Percentiles rank a stretch among this genome's conserved stretches.
Conservation (phyloP, 1,139 yeast species). For the Taiozyma sp. region DNA sequence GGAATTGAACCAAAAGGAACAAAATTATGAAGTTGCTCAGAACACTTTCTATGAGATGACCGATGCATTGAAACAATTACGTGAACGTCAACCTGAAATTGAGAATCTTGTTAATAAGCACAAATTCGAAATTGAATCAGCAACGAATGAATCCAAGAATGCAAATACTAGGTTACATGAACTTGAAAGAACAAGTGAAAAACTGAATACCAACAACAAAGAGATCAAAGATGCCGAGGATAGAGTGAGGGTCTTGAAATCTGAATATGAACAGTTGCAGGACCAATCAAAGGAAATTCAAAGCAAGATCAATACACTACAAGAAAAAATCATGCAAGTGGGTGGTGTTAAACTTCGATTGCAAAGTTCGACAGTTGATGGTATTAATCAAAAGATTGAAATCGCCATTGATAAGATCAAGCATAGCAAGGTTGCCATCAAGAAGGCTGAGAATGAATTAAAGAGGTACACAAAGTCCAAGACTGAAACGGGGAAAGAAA, state of each 20-base stretch:
- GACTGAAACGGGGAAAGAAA: slow-evolving; percentile 35
- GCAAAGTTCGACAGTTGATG: slow-evolving; percentile 80
- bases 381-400: slow-evolving; percentile 64
- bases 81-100: slow-evolving; percentile 66
- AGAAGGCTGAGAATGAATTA: slow-evolving; percentile 65
- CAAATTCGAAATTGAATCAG: slow-evolving; percentile 61
- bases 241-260: slow-evolving; percentile 32
- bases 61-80: slow-evolving; percentile 49
- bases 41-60: slow-evolving; percentile 57
- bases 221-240: slow-evolving; percentile 38
- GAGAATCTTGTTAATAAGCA: slow-evolving; percentile 59
- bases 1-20: slow-evolving; percentile 54
- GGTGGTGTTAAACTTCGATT: slow-evolving; percentile 86
- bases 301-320: slow-evolving; percentile 51
- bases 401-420: slow-evolving; percentile 57
- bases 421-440: slow-evolving; percentile 52
- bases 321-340: slow-evolving; percentile 79
- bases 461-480: slow-evolving; percentile 47
- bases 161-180: slow-evolving; percentile 28
- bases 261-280: slow-evolving; percentile 42
- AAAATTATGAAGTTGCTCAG: slow-evolving; percentile 46
- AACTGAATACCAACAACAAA: slow-evolving; percentile 24
- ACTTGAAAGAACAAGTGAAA: slow-evolving; percentile 18
- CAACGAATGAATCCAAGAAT: slow-evolving; percentile 31
- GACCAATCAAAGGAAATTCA: slow-evolving; percentile 58